These are phyloP conservation scores for Colletotrichum navitas DNA, from an alignment of 2,329 filamentous ascomycete genomes.

Conservation along the genomic window DNA sequence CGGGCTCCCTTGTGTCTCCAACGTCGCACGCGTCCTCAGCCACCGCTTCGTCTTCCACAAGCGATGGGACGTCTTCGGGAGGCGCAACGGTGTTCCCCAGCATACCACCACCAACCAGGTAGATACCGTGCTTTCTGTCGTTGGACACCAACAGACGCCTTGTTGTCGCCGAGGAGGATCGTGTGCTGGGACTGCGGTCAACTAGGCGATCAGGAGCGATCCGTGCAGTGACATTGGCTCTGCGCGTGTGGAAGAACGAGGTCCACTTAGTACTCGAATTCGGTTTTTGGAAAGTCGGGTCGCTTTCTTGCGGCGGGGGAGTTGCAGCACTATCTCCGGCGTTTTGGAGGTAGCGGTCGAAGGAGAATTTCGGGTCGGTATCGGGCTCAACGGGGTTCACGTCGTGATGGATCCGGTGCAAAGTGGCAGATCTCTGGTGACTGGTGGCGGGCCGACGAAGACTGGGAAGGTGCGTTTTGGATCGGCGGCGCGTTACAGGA, in stretches of 20 bases:
- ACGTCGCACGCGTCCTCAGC: slow-evolving; percentile 18
- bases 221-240: slow-evolving; percentile 48
- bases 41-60: neutral
- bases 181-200: slow-evolving; percentile 47
- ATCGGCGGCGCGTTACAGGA: slow-evolving; percentile 59
- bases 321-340: neutral
- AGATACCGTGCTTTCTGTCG: slow-evolving; percentile 48
- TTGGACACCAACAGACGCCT: slow-evolving; percentile 48
- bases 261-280: slow-evolving; percentile 57
- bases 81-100: slow-evolving; percentile 30
- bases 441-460: slow-evolving; percentile 82
- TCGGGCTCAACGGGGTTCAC: slow-evolving; percentile 44
- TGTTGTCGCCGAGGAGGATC: slow-evolving; percentile 41
- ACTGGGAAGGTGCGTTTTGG: slow-evolving; percentile 72
- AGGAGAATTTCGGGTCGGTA: slow-evolving; percentile 38
- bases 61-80: slow-evolving; percentile 22
- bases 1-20: slow-evolving; percentile 9
- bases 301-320: slow-evolving; percentile 1
- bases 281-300: slow-evolving; percentile 16
- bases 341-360: slow-evolving; percentile 36
- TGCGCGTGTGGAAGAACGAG: slow-evolving; percentile 68
- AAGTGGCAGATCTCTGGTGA: slow-evolving; percentile 79
- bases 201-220: slow-evolving; percentile 46
- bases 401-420: slow-evolving; percentile 65
- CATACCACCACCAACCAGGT: slow-evolving; percentile 37